phyloP scores from a whole-genome alignment of 805 yeast species.

The Suhomyces xylopsoci region DNA sequence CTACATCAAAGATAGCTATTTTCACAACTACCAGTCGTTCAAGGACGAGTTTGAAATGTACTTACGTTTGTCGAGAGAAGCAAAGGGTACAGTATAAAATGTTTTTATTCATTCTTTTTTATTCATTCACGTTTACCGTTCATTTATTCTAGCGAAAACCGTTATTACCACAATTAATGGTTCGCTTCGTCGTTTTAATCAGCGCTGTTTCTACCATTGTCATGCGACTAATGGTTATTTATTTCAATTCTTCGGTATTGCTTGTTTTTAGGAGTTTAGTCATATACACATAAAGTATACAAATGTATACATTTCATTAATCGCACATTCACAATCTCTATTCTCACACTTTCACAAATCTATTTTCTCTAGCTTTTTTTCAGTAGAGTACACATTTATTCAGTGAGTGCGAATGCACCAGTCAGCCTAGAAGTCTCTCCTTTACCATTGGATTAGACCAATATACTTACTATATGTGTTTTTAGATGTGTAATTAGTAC shows the following conservation, averaged over 20 bases:
- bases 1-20: conserved; percentile 60
- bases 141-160: background rate
- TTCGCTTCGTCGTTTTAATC: background rate
- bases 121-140: background rate
- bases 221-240: background rate
- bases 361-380: too few species aligned
- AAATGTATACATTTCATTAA: background rate
- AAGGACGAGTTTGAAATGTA: conserved; percentile 41
- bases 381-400: too few species aligned
- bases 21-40: conserved; percentile 44
- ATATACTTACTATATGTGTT: too few species aligned
- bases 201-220: background rate
- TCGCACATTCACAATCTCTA: too few species aligned
- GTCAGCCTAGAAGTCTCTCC: too few species aligned
- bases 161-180: background rate
- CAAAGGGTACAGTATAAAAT: background rate
- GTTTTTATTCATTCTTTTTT: background rate
- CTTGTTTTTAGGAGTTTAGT: conserved; percentile 1
- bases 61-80: conserved; percentile 1
- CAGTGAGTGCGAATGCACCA: too few species aligned
- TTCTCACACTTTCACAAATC: too few species aligned
- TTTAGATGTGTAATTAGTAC: too few species aligned
- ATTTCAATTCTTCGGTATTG: background rate
- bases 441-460: too few species aligned
- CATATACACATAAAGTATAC: background rate